Base-by-base conservation (phyloP, 495 filamentous ascomycete genomes). In the Talaromyces ruber region DNA sequence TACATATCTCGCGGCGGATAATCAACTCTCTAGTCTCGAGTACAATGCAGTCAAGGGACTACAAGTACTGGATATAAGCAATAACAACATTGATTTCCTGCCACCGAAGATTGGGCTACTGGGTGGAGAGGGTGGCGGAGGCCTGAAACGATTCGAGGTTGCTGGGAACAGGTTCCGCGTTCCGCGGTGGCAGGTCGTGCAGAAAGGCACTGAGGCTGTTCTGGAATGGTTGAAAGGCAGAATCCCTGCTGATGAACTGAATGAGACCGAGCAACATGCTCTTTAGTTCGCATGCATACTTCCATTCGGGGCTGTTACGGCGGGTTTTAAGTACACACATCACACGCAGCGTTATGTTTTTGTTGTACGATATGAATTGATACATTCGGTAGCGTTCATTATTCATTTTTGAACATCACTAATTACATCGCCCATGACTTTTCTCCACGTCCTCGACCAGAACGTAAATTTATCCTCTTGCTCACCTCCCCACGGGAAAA, bases 131-230 rank as follows among this genome's bases (percentile, higher is more conserved):
- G 78, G 82, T 57, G 81, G 82, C 7, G 72, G 69, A 14, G 71
- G 68, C 26, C 60, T 87, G 64, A 76, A 74, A 62, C 75, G 76
- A 24, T 73, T 87, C 16, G 84, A 91, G 52, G 86, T 96, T 18
- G 85, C 82, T 22, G 90, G 90, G 8, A 97, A 96, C 70, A 80
- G 79, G 28, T 96, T 97, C 71, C 75, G 89, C 21, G 93, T 97
- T 50, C 93, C 93, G n/a, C 81, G 88, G 45, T 92, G 87, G 81
- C 90, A 89, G 59, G 81, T 96, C 14, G 75, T 98, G 61, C 89
- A 92, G 60, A 90, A 92, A 62, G 93, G 93, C 7, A 96, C 92
- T 1, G 91, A 95, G 68, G 86, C 89, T 18, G 83, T 91, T n/a
- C 76, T 96, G 65, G 80, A 88, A 57, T 98, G 90, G 88, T 70